A percentile compares a stretch with the other conserved stretches of the same genome.
Evolutionary conservation across 2,329 filamentous ascomycete genomes (phyloP).

Genomic region (Davidsoniella eucalypti): DNA sequence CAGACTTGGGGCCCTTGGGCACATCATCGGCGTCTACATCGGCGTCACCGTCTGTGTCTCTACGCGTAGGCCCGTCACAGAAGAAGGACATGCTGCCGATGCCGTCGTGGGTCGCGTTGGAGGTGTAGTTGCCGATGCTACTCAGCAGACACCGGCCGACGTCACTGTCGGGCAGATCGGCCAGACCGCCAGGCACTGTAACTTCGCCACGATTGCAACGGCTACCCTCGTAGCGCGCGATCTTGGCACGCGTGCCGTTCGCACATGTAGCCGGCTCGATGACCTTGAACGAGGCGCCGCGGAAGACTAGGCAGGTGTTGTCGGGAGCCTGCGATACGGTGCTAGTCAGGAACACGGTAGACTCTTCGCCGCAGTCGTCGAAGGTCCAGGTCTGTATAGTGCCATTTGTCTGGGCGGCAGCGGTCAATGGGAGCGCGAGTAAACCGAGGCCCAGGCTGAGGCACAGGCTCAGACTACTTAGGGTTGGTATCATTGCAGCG

Average conservation of each 20-base stretch:
- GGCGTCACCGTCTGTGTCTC: slow-evolving; percentile 7
- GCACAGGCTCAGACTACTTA: not conserved
- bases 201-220: slow-evolving; percentile 13
- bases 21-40: slow-evolving; percentile 7
- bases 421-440: not conserved
- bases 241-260: slow-evolving; percentile 14
- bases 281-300: slow-evolving; percentile 11
- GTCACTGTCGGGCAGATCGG: slow-evolving; percentile 11
- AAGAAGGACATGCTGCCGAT: slow-evolving; percentile 12
- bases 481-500: too few relatives aligned
- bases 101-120: slow-evolving; percentile 8
- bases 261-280: slow-evolving; percentile 11
- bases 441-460: not conserved
- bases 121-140: slow-evolving; percentile 5
- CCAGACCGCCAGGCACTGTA: slow-evolving; percentile 11
- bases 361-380: slow-evolving; percentile 8
- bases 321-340: slow-evolving; percentile 11
- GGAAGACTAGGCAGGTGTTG: slow-evolving; percentile 12
- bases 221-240: slow-evolving; percentile 13
- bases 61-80: slow-evolving; percentile 11
- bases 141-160: slow-evolving; percentile 8
- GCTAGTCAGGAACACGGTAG: slow-evolving; percentile 1
- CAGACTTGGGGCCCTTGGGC: slow-evolving; percentile 9
- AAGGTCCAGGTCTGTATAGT: slow-evolving; percentile 12
- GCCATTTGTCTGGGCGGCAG: slow-evolving; percentile 11